phyloP scores from a whole-genome alignment of 75 land plant genomes.

The Adiantum capillusveneris region DNA sequence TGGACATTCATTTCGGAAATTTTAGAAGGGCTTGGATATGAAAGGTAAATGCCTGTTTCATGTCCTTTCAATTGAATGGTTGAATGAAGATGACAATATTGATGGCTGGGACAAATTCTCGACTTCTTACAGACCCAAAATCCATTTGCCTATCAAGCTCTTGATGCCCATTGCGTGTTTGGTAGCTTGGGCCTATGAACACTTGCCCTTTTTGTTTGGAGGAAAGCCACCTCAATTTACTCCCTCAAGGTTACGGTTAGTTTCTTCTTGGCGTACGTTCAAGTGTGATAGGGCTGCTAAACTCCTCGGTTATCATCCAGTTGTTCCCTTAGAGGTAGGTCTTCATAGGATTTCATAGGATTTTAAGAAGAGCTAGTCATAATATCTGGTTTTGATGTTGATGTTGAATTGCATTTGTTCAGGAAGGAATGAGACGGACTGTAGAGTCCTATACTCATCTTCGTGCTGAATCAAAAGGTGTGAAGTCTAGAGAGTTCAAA shows the following conservation, averaged over 20 bases:
- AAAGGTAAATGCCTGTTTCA: too few species aligned
- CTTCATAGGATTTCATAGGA: not conserved
- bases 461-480: conserved; percentile 30
- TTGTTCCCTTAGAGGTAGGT: conserved; percentile 63
- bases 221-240: conserved; percentile 75
- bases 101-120: too few species aligned
- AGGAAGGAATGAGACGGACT: conserved; percentile 75
- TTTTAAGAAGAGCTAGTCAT: too few species aligned
- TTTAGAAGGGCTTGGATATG: conserved; percentile 88
- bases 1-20: conserved; percentile 87
- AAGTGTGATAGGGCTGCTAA: conserved; percentile 66
- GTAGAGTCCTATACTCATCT: conserved; percentile 64
- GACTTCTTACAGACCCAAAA: conserved; percentile 49
- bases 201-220: conserved; percentile 58
- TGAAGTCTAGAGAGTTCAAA: conserved; percentile 12
- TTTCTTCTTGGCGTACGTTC: conserved; percentile 67
- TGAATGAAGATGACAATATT: too few species aligned
- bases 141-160: conserved; percentile 51
- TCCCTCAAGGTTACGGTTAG: conserved; percentile 67
- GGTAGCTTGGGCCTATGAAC: conserved; percentile 53
- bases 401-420: too few species aligned
- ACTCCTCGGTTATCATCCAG: conserved; percentile 66
- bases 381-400: too few species aligned
- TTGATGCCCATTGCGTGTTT: conserved; percentile 77
- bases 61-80: too few species aligned